A percentile compares a stretch with the other conserved stretches of the same genome.
phyloP scores from a whole-genome alignment of 768 basidiomycete species.

The Psilocybe subaeruginosa region DNA sequence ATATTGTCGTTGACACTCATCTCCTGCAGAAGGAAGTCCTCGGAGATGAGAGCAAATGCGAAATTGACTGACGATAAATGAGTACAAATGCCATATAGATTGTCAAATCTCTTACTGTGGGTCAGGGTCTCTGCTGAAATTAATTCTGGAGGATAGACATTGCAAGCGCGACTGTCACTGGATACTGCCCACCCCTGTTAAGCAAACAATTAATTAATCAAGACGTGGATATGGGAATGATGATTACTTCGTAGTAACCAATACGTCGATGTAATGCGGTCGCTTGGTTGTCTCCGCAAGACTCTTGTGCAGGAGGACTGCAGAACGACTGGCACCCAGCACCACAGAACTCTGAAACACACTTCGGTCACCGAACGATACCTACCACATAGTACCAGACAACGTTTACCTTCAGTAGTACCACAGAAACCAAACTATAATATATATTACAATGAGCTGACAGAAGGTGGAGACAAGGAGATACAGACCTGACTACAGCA shows the following conservation, averaged over 20 bases:
- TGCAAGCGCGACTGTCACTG: slow-evolving; percentile 6
- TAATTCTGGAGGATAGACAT: slow-evolving; percentile 21
- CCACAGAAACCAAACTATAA: slow-evolving; percentile 19
- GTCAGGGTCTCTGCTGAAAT: slow-evolving; percentile 26
- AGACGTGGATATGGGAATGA: not conserved
- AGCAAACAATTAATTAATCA: not conserved
- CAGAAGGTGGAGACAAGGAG: too few relatives aligned
- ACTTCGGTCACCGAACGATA: not conserved
- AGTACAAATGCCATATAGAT: not conserved
- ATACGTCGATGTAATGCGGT: slow-evolving; percentile 23
- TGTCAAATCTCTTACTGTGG: slow-evolving; percentile 8
- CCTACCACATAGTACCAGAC: slow-evolving; percentile 2
- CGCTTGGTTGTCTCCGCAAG: slow-evolving; percentile 16
- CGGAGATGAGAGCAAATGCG: slow-evolving; percentile 27
- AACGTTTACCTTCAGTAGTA: slow-evolving; percentile 12
- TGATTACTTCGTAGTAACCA: slow-evolving; percentile 27
- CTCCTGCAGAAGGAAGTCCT: slow-evolving; percentile 21
- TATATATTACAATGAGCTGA: not conserved
- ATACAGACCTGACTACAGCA: slow-evolving; percentile 18
- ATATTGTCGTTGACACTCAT: slow-evolving; percentile 24
- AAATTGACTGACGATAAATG: slow-evolving; percentile 22
- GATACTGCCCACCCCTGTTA: slow-evolving; percentile 8
- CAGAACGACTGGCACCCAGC: slow-evolving; percentile 7
- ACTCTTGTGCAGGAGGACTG: slow-evolving; percentile 6
- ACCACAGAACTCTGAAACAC: slow-evolving; percentile 6